Evolutionary conservation across 768 basidiomycete species (phyloP), one percentile per base, ranked within the genome.

Genomic region (Amanita jacksonii): DNA sequence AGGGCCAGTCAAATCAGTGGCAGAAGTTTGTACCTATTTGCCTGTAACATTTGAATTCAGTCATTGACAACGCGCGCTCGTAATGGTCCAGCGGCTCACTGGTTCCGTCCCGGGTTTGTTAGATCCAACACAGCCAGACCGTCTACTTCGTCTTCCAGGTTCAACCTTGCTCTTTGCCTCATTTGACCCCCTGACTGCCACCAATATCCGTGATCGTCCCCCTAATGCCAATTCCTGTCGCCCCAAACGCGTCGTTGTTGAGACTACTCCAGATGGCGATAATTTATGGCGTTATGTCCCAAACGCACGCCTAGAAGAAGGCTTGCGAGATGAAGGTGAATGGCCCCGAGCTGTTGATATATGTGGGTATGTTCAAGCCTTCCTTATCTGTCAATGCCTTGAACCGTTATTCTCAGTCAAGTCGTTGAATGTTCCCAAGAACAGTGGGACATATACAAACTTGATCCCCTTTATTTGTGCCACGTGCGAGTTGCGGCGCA

Each of bases 381-480:
- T 4, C 24, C 27, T 32, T 30, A 37, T 34, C 32, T 37, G 23
- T 35, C 8, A 27, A 34, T 32, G 36, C 13, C 20, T 47, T 46
- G 16, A 8, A 34, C 19, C 15, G 15, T 33, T 20, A 18, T 20
- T 33, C 22, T 15, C 44, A 81, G 80, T 8, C 62, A 73, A 60
- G 56, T 59, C 1, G 59, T 73, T 41, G 57, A 72, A 46, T 73
- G 73, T 55, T 72, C 74, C 15, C 81, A 82, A 56, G 83, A 88
- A 27, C 85, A 87, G 57, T 89, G 86, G 86, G 86, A 89, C 49
- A 78, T 88, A 22, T 81, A 87, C 63, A 88, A 87, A 55, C 69
- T 89, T 6, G 86, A 89, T 54, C 77, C 81, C 2, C 58, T 61
- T n/a, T 88, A 88, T 51, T 72, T 74, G 18, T 89, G 85, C 54